phyloP scores from a whole-genome alignment of 371 early-diverging fungal species.

The Paraphysoderma sedebokerense region DNA sequence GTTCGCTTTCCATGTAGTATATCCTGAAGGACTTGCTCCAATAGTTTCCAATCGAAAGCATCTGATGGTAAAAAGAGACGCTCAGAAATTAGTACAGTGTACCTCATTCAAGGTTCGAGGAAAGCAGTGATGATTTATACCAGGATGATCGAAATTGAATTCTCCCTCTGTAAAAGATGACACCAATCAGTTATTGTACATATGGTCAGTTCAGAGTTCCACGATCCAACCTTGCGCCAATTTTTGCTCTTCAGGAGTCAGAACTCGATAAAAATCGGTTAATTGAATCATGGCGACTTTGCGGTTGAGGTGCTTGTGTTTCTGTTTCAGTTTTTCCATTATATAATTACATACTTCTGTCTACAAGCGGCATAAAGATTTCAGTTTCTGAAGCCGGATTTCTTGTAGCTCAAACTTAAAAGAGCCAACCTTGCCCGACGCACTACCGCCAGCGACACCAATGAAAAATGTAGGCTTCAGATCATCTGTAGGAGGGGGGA shows the following conservation, averaged over 20 bases:
- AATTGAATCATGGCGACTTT: slow-evolving; percentile 23
- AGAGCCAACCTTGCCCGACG: neutral
- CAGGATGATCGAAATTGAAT: slow-evolving; percentile 29
- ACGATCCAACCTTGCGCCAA: slow-evolving; percentile 13
- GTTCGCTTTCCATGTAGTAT: slow-evolving; percentile 23
- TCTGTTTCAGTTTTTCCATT: neutral
- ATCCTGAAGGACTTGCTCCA: slow-evolving; percentile 20
- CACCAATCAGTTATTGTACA: neutral
- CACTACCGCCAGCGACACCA: neutral
- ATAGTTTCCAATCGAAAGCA: slow-evolving; percentile 36
- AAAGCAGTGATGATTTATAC: slow-evolving; percentile 7
- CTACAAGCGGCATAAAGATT: slow-evolving; percentile 1
- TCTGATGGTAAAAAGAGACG: slow-evolving; percentile 7
- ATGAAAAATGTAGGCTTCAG: neutral
- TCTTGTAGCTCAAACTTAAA: neutral
- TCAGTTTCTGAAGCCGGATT: neutral
- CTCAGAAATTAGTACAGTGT: neutral
- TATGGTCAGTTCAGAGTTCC: no score
- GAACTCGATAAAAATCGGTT: slow-evolving; percentile 34
- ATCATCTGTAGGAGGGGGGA: no score
- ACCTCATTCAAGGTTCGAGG: neutral
- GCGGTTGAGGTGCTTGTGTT: slow-evolving; percentile 5
- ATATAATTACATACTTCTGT: slow-evolving; percentile 9
- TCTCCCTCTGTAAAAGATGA: slow-evolving; percentile 16
- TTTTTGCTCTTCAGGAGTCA: slow-evolving; percentile 20